Base-by-base conservation (phyloP, 176 grass and related monocot genomes). In the Triticum urartu region DNA sequence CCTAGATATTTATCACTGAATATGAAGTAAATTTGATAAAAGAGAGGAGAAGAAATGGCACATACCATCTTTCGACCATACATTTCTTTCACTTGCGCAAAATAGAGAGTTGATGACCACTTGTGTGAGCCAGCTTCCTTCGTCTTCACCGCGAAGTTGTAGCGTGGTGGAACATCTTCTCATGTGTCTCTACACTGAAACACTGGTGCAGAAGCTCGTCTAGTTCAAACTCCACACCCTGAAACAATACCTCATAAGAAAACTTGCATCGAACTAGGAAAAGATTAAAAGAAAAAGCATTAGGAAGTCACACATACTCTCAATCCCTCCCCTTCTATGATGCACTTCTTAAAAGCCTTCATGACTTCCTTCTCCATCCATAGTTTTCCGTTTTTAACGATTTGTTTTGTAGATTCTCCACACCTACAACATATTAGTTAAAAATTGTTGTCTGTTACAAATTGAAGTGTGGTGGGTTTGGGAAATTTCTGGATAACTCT, bases 81-180 rank as follows among this genome's bases (percentile, higher is more conserved):
- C 3, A 81, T 64, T 34, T 87, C 67, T 21, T 87, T 87, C 54
- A 87, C 85, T 81, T 87, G 67, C 4, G 20, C 85, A 38, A 87
- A 73, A 30, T 80, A 87, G 0, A 61, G 11, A 11, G 7, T 21
- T 12, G 67, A 70, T n/a, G 34, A 70, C 67, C 67, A 70, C 34
- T 70, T 70, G 33, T 38, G 4, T 69, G 32, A 36, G 33, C 67
- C 67, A 69, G 67, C 67, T 38, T 69, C 17, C 67, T 69, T 69
- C 67, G 0, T 69, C 67, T 21, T 69, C 67, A 69, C 67, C 33
- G 15, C 21, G 33, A 69, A 69, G 18, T 69, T 69, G 17, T 69
- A 69, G 67, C 38, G 67, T 69, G 67, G 67, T 70, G 67, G 34
- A 70, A 70, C 18, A n/a, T 70, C 67, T 70, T 70, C 34, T 70